phyloP scores from a whole-genome alignment of 2,329 filamentous ascomycete genomes.

The Endothia cerciana region DNA sequence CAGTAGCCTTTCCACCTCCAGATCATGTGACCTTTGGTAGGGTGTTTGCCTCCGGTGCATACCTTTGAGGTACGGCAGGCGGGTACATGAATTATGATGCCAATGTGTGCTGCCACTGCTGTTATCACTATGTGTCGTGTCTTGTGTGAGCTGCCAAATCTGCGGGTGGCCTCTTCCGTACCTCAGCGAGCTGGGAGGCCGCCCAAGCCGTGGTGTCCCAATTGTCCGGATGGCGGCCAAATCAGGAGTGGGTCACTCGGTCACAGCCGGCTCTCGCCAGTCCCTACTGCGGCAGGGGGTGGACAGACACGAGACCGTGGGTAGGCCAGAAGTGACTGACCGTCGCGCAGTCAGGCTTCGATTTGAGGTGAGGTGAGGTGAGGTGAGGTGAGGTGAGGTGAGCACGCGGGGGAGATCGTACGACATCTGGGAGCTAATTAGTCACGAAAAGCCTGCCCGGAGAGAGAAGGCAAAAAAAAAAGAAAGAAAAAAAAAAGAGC shows the following conservation, averaged over 20 bases:
- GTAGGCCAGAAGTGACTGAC: background rate
- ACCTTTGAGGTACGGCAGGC: background rate
- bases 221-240: background rate
- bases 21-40: background rate
- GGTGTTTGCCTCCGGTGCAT: background rate
- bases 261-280: background rate
- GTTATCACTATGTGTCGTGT: background rate
- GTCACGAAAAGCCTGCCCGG: background rate
- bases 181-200: background rate
- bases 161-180: background rate
- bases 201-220: background rate
- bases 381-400: no score
- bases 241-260: background rate
- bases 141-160: background rate
- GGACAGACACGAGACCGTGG: background rate
- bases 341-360: background rate
- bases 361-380: no score
- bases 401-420: background rate
- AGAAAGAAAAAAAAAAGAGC: background rate
- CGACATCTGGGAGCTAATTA: background rate
- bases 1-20: background rate
- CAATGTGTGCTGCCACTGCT: background rate
- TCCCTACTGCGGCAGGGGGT: background rate
- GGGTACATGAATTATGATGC: background rate
- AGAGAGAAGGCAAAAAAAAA: background rate